Evolutionary conservation across 495 filamentous ascomycete species (phyloP), one percentile per base, ranked within the genome.

Genomic region (Talaromyces thailandensis): DNA sequence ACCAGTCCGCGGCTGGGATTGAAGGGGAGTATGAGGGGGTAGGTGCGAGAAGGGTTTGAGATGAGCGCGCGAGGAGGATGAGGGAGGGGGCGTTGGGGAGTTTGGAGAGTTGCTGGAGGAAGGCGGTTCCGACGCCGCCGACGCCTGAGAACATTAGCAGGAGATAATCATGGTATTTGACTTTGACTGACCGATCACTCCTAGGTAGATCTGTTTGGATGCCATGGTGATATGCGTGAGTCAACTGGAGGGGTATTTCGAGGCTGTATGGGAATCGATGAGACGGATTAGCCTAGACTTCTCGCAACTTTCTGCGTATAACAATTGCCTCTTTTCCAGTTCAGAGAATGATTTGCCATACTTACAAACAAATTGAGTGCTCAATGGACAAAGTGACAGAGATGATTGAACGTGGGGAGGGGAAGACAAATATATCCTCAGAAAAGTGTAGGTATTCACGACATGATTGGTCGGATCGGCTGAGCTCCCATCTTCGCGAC

Each of bases 91-190:
- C 73, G 69, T 82, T 80, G 67, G 85, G 78, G 56, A 88, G 78
- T 61, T 79, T 81, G 8, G 81, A 73, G 62, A 97, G 85, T 73
- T 98, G 94, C 61, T 78, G 75, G 65, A 98, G 86, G 82, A 98
- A 97, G 69, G 85, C 84, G 72, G 90, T 89, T 63, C 94, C 94
- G 59, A 98, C 94, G 60, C 94, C 93, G 67, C 94, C 94, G 65
- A 87, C 89, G 66, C 94, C 94, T 97, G 66, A 6, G 35, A 2
- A 21, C 1, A 8, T 57, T n/a, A 32, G 29, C 18, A 21, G 5
- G 5, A 56, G 6, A 9, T 35, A 35, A 21, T 12, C 1, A 37
- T 23, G 28, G 6, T 12, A 59, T 1, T 35, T 40, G 11, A 37
- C 12, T 28, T 8, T 18, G 35, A 62, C 66, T 23, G 72, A 78